Evolutionary conservation across 495 filamentous ascomycete species (phyloP).

Genomic region (Tuber melanosporum): DNA sequence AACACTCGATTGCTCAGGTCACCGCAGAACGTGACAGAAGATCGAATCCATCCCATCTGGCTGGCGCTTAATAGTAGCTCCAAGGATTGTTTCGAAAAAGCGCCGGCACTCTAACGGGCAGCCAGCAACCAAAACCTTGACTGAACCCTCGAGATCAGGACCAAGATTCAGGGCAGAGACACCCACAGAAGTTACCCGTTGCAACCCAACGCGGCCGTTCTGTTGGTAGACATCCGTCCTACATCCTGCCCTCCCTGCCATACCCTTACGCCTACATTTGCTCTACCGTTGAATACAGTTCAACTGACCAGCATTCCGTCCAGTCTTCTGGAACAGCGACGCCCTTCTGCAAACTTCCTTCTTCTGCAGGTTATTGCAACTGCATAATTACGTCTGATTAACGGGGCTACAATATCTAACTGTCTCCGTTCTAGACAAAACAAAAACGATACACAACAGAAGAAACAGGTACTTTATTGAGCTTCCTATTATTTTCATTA

Average conservation of each 20-base stretch:
- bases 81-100: slow-evolving; percentile 41
- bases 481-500: not conserved
- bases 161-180: not conserved
- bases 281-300: slow-evolving; percentile 17
- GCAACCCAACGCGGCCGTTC: slow-evolving; percentile 4
- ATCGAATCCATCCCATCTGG: slow-evolving; percentile 37
- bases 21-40: slow-evolving; percentile 28
- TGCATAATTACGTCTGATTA: slow-evolving; percentile 34
- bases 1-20: slow-evolving; percentile 21
- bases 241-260: not conserved
- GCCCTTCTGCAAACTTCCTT: slow-evolving; percentile 17
- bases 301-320: slow-evolving; percentile 36
- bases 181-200: not conserved
- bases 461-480: slow-evolving; percentile 24
- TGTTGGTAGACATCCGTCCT: slow-evolving; percentile 3
- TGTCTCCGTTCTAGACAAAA: slow-evolving; percentile 19
- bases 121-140: slow-evolving; percentile 17
- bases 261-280: not conserved
- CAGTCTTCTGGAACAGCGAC: slow-evolving; percentile 39
- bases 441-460: slow-evolving; percentile 1
- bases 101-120: slow-evolving; percentile 33
- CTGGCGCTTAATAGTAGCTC: slow-evolving; percentile 38
- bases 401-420: slow-evolving; percentile 7
- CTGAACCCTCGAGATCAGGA: not conserved
- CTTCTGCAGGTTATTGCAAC: slow-evolving; percentile 35